Percentiles rank a stretch among this genome's conserved stretches.
phyloP scores from a whole-genome alignment of 441 rosid genomes.

The Euphorbia schlechtendalii region DNA sequence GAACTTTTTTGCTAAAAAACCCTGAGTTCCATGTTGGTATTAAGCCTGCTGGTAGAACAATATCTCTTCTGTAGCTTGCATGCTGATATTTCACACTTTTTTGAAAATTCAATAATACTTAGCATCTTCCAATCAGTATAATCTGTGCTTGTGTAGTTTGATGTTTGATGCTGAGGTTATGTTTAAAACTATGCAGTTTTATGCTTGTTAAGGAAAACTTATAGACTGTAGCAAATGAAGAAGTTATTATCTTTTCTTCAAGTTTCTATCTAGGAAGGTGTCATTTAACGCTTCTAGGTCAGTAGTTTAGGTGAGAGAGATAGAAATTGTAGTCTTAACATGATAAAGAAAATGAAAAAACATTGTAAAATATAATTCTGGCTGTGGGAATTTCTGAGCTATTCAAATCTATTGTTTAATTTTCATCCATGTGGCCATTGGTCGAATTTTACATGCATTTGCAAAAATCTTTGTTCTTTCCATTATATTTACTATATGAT shows the following conservation, averaged over 20 bases:
- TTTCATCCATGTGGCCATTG: too few relatives aligned
- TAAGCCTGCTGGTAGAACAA: background rate
- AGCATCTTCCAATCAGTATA: background rate
- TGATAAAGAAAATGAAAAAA: background rate
- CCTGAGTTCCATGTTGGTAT: background rate
- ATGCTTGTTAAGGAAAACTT: background rate
- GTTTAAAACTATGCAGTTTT: background rate
- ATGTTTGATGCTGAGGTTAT: background rate
- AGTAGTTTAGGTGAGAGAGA: background rate
- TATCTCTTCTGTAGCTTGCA: background rate
- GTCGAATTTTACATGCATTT: background rate
- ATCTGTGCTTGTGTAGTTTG: background rate
- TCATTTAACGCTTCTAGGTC: background rate
- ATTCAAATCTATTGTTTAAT: too few relatives aligned
- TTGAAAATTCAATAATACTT: background rate
- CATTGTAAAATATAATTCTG: background rate
- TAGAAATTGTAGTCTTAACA: background rate
- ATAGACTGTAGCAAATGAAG: background rate
- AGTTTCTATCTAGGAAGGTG: background rate
- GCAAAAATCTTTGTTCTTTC: background rate
- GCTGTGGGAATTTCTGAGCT: background rate
- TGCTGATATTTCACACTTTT: background rate
- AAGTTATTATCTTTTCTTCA: background rate
- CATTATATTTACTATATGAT: background rate
- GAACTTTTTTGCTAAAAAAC: background rate